Conservation (phyloP, 2,329 filamentous ascomycete species). For the Fusarium hostae region DNA sequence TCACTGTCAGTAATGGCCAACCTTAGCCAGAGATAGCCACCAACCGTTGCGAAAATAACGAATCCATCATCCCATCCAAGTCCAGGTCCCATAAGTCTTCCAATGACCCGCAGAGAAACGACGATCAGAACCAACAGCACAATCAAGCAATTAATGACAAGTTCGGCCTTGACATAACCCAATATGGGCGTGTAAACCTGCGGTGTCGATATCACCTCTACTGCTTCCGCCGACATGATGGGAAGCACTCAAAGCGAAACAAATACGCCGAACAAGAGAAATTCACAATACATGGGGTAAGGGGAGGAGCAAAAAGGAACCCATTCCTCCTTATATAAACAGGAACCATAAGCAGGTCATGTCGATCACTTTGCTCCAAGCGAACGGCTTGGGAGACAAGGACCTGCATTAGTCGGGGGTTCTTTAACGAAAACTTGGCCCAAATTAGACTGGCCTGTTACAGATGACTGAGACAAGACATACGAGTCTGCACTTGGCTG, state of each 20-base stretch:
- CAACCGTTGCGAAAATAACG: constrained; percentile 43
- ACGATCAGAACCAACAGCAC: constrained; percentile 46
- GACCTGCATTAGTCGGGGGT: constrained; percentile 21
- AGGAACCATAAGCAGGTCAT: not conserved
- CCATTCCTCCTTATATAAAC: constrained; percentile 31
- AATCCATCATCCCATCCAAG: constrained; percentile 49
- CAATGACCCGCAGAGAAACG: constrained; percentile 43
- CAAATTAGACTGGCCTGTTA: not conserved
- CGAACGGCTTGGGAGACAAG: not conserved
- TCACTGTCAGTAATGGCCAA: constrained; percentile 8
- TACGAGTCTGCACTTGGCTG: not conserved
- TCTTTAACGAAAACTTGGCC: not conserved
- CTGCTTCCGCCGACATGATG: constrained; percentile 13
- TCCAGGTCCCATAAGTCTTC: constrained; percentile 47
- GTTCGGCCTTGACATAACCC: constrained; percentile 44
- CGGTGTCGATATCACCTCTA: constrained; percentile 27
- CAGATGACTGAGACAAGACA: not conserved
- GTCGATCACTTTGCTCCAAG: constrained; percentile 22
- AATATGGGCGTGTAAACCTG: constrained; percentile 26
- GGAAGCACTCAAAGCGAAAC: constrained; percentile 9
- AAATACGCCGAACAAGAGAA: constrained; percentile 1
- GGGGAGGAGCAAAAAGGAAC: not conserved
- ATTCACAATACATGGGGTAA: not conserved
- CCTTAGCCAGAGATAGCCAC: not conserved
- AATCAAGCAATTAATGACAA: constrained; percentile 47